These are phyloP conservation scores for Tulasnella sp. DNA, from an alignment of 768 basidiomycete species.

Conservation along the genomic window DNA sequence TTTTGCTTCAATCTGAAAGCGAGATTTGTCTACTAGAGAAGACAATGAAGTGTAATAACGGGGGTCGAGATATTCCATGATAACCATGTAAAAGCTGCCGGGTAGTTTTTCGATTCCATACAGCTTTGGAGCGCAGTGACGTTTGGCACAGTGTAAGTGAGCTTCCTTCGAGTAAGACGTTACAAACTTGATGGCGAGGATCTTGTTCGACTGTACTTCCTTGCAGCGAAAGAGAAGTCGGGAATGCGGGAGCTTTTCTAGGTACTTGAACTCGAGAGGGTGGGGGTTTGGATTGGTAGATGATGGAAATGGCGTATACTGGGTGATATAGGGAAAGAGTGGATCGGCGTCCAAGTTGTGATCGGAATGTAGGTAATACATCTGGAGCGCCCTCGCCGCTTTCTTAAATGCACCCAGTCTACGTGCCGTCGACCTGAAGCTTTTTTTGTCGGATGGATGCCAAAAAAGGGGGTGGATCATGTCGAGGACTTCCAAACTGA, in stretches of 20 bases:
- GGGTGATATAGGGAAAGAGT: background rate
- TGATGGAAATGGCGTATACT: background rate
- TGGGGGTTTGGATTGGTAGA: background rate
- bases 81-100: conserved; percentile 27
- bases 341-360: background rate
- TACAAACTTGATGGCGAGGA: conserved; percentile 26
- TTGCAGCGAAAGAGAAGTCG: conserved; percentile 20
- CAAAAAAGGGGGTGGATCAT: conserved; percentile 21
- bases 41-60: too few species aligned
- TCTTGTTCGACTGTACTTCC: conserved; percentile 4
- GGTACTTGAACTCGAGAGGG: background rate
- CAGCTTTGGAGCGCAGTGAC: conserved; percentile 24
- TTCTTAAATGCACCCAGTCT: conserved; percentile 24
- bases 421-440: conserved; percentile 17
- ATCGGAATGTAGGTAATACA: conserved; percentile 20
- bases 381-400: conserved; percentile 19
- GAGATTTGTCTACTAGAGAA: background rate
- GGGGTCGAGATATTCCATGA: conserved; percentile 25
- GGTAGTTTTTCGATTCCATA: conserved; percentile 21
- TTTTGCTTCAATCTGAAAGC: background rate
- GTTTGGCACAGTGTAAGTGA: conserved; percentile 21
- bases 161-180: conserved; percentile 21
- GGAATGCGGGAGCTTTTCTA: background rate
- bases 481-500: conserved; percentile 18
- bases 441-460: conserved; percentile 20